phyloP scores from a whole-genome alignment of 305 asterid species.

The Nicotiana rustica region DNA sequence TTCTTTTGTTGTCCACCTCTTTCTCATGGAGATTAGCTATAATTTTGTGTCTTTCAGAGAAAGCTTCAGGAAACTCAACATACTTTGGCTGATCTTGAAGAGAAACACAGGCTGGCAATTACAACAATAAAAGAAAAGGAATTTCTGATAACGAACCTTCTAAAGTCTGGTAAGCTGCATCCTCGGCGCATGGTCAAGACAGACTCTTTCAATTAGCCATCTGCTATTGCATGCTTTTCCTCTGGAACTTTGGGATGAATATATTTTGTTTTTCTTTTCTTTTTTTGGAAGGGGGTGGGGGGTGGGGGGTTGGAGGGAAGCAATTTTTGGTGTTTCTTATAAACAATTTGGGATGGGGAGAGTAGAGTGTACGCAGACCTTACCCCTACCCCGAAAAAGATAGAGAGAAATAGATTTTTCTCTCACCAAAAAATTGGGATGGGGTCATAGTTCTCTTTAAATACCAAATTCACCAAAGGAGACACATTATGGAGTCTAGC shows the following conservation, averaged over 20 bases:
- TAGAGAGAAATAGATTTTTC: too few species aligned
- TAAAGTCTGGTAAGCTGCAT: constrained; percentile 76
- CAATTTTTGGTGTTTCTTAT: not conserved
- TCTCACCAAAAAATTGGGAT: not conserved
- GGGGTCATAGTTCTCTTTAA: not conserved
- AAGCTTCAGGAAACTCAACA: constrained; percentile 87
- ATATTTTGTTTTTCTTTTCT: not conserved
- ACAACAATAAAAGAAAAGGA: constrained; percentile 93
- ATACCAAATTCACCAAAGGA: not conserved
- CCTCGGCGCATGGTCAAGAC: constrained; percentile 21
- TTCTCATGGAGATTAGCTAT: constrained; percentile 28
- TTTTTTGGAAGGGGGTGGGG: too few species aligned
- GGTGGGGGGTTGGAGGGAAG: not conserved
- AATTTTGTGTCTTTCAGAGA: constrained; percentile 59
- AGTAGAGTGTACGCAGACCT: too few species aligned
- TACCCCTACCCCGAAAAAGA: too few species aligned
- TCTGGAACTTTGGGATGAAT: not conserved
- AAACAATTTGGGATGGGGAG: not conserved
- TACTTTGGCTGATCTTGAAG: constrained; percentile 88
- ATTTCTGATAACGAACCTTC: constrained; percentile 81
- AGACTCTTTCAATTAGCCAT: not conserved
- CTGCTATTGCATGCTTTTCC: not conserved
- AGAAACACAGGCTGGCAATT: constrained; percentile 83
- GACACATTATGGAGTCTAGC: not conserved
- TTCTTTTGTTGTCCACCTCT: constrained; percentile 12